Evolutionary conservation across 2,329 filamentous ascomycete species (phyloP).

Genomic region (Clarireedia sp.): DNA sequence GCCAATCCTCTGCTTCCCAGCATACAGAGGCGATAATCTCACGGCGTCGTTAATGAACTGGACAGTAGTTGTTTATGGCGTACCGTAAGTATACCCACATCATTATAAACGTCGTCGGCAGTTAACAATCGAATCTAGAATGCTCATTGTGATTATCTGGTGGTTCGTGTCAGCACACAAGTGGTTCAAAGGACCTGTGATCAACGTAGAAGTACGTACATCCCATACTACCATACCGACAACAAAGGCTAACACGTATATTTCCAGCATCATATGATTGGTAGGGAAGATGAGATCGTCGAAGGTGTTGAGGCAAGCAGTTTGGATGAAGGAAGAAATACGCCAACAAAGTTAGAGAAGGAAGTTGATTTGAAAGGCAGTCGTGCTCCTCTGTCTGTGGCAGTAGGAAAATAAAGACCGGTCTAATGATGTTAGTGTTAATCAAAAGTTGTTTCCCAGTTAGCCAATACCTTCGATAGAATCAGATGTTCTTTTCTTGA

Average conservation of each 20-base stretch:
- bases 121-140: constrained; percentile 27
- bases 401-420: background rate
- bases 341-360: constrained; percentile 9
- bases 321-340: constrained; percentile 13
- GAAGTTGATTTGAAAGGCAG: constrained; percentile 10
- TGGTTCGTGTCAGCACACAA: constrained; percentile 52
- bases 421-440: background rate
- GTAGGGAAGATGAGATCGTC: constrained; percentile 19
- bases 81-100: constrained; percentile 30
- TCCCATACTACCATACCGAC: constrained; percentile 3
- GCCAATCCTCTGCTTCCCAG: constrained; percentile 56
- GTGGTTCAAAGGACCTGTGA: constrained; percentile 60
- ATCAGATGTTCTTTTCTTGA: constrained; percentile 7
- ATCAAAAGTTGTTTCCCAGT: background rate
- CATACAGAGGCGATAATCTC: constrained; percentile 44
- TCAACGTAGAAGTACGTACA: constrained; percentile 44
- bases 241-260: constrained; percentile 12
- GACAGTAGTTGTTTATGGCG: constrained; percentile 56
- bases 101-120: constrained; percentile 6
- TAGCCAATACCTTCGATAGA: background rate
- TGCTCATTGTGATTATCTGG: constrained; percentile 48
- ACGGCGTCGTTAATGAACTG: constrained; percentile 51
- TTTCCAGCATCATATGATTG: constrained; percentile 26
- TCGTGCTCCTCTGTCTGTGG: background rate
- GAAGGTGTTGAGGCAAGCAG: constrained; percentile 20